Percentiles rank a stretch among this genome's conserved stretches.
Conservation (phyloP, 169 alveolate species). For the Fabrea salina region DNA sequence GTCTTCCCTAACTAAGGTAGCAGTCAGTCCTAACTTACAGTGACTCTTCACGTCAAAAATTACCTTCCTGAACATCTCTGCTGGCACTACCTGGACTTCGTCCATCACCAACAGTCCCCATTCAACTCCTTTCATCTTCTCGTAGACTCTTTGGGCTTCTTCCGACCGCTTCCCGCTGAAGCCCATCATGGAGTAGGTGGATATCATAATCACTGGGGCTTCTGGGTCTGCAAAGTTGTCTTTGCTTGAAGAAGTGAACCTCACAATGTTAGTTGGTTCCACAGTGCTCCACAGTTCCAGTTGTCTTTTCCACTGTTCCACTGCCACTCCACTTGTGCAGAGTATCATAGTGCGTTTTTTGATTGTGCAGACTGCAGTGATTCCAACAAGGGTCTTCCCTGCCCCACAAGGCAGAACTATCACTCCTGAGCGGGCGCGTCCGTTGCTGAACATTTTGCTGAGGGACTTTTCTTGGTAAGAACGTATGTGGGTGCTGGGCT, state of each 20-base stretch:
- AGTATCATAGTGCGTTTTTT: constrained; percentile 92
- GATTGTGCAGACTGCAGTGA: constrained; percentile 96
- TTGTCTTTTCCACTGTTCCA: constrained; percentile 90
- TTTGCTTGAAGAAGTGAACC: constrained; percentile 94
- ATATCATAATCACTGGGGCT: constrained; percentile 91
- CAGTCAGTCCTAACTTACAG: constrained; percentile 98
- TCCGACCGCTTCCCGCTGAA: constrained; percentile 88
- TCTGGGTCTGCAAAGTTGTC: constrained; percentile 55
- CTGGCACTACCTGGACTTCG: constrained; percentile 99
- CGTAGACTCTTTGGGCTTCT: constrained; percentile 81
- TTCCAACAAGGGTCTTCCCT: constrained; percentile 99
- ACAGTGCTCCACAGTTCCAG: constrained; percentile 88
- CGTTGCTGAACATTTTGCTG: constrained; percentile 96
- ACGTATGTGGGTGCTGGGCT: constrained; percentile 92
- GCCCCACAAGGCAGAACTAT: constrained; percentile 99
- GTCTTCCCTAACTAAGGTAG: constrained; percentile 99
- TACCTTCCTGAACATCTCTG: constrained; percentile 93
- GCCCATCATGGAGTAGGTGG: constrained; percentile 96
- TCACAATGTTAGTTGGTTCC: constrained; percentile 81
- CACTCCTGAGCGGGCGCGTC: constrained; percentile 98
- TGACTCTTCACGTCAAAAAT: constrained; percentile 88
- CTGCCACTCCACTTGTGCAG: constrained; percentile 91
- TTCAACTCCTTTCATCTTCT: constrained; percentile 86
- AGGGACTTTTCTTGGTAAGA: constrained; percentile 93
- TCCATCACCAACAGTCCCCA: constrained; percentile 99